Percentiles rank a stretch among this genome's conserved stretches.
Evolutionary conservation across 306 rosid species (phyloP).

Genomic region (Quercus parvula): DNA sequence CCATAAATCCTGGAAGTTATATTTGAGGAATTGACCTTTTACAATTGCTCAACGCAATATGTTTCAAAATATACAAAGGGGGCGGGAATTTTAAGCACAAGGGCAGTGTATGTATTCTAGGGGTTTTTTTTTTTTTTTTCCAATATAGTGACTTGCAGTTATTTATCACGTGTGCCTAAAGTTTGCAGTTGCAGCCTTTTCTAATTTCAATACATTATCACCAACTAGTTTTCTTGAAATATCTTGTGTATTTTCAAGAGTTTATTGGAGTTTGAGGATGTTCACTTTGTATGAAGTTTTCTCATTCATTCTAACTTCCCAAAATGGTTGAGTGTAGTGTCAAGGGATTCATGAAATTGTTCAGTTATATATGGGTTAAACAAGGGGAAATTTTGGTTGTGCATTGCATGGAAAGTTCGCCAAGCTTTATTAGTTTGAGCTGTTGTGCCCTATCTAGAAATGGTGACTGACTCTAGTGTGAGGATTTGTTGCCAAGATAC

Average conservation of each 20-base stretch:
- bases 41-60: too few relatives aligned
- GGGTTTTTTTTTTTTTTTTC: too few relatives aligned
- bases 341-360: neutral
- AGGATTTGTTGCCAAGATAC: neutral
- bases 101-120: too few relatives aligned
- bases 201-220: too few relatives aligned
- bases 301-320: neutral
- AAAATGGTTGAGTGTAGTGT: neutral
- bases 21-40: neutral
- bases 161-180: neutral
- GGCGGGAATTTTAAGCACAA: too few relatives aligned
- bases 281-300: neutral
- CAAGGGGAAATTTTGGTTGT: neutral
- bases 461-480: neutral
- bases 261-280: too few relatives aligned
- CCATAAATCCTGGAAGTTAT: neutral
- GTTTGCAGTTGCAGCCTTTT: neutral
- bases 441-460: neutral
- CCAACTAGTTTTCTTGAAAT: too few relatives aligned
- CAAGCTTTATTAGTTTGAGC: neutral
- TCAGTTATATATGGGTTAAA: neutral
- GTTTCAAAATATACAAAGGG: too few relatives aligned
- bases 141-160: neutral
- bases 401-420: neutral
- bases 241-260: neutral